Evolutionary conservation across 768 basidiomycete species (phyloP).

Genomic region (Collybia mongolica): DNA sequence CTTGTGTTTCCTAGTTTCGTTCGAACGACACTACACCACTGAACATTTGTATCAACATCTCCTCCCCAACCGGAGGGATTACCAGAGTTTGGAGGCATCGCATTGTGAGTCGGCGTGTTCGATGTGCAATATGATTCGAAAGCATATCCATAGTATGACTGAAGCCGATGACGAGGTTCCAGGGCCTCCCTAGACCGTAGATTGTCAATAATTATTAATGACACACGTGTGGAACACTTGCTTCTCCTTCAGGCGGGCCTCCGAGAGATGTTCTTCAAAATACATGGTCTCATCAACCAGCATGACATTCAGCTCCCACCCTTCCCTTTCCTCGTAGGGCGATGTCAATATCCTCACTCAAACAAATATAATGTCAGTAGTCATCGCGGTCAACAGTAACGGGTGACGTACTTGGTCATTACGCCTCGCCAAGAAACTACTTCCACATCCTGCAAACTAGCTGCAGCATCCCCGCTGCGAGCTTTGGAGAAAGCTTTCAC

Average conservation of each 20-base stretch:
- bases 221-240: slow-evolving; percentile 28
- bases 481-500: slow-evolving; percentile 55
- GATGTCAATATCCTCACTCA: slow-evolving; percentile 74
- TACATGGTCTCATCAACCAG: slow-evolving; percentile 65
- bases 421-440: slow-evolving; percentile 79
- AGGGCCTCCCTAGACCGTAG: slow-evolving; percentile 54
- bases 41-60: slow-evolving; percentile 83
- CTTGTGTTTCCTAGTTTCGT: slow-evolving; percentile 75
- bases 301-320: slow-evolving; percentile 87
- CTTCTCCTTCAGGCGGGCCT: slow-evolving; percentile 64
- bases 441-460: slow-evolving; percentile 41
- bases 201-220: not conserved
- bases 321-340: slow-evolving; percentile 79
- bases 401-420: slow-evolving; percentile 67
- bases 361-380: slow-evolving; percentile 17
- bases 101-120: slow-evolving; percentile 28
- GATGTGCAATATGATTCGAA: slow-evolving; percentile 89
- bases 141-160: slow-evolving; percentile 83
- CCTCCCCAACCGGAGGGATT: slow-evolving; percentile 67
- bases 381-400: not conserved
- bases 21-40: slow-evolving; percentile 90
- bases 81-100: slow-evolving; percentile 20
- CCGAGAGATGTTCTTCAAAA: slow-evolving; percentile 68
- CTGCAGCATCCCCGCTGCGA: slow-evolving; percentile 28
- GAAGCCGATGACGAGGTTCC: slow-evolving; percentile 58